Conservation (phyloP, 306 rosid genomes). For the Castanea sativa region DNA sequence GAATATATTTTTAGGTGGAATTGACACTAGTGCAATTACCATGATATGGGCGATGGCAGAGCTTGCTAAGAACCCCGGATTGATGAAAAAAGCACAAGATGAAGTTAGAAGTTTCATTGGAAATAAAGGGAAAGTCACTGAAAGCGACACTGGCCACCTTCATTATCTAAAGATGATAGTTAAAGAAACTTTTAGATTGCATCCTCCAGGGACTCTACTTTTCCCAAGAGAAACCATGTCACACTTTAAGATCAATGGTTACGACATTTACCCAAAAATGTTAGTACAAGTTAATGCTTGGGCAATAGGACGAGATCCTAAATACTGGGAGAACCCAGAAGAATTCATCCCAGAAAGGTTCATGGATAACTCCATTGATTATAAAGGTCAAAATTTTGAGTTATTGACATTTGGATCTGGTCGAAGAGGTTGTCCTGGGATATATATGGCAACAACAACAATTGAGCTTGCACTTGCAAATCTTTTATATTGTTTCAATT, state of each 20-base stretch:
- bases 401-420: slow-evolving; percentile 52
- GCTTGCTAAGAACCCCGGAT: slow-evolving; percentile 28
- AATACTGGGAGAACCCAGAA: slow-evolving; percentile 34
- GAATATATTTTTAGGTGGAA: slow-evolving; percentile 45
- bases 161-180: slow-evolving; percentile 34
- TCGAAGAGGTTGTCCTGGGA: slow-evolving; percentile 41
- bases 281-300: slow-evolving; percentile 28
- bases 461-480: slow-evolving; percentile 41
- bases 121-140: slow-evolving; percentile 17
- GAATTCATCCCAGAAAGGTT: slow-evolving; percentile 56
- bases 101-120: slow-evolving; percentile 19
- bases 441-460: slow-evolving; percentile 21
- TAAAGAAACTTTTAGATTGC: slow-evolving; percentile 47
- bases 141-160: slow-evolving; percentile 27
- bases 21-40: slow-evolving; percentile 29
- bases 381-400: slow-evolving; percentile 40
- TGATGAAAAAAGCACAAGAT: slow-evolving; percentile 37
- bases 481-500: slow-evolving; percentile 41
- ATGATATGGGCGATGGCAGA: slow-evolving; percentile 48
- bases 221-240: slow-evolving; percentile 40
- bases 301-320: slow-evolving; percentile 44
- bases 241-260: slow-evolving; percentile 20
- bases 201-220: slow-evolving; percentile 41
- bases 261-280: slow-evolving; percentile 28
- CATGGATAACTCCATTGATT: slow-evolving; percentile 23